Percentiles rank a stretch among this genome's conserved stretches.
Conservation (phyloP, 2,329 filamentous ascomycete genomes). For the Thelonectria discophora region DNA sequence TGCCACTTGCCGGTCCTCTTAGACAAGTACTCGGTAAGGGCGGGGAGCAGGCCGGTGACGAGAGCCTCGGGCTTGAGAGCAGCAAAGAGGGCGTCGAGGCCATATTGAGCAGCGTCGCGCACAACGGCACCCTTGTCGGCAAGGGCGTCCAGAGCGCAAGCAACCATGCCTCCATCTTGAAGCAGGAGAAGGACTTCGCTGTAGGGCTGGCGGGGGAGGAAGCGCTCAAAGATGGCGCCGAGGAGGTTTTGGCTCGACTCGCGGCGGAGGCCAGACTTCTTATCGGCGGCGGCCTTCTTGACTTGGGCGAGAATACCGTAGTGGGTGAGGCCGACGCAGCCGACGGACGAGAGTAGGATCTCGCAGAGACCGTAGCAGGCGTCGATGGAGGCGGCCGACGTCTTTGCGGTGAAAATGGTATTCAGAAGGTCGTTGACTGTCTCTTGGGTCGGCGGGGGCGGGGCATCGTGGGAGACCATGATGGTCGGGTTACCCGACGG, state of each 20-base stretch:
- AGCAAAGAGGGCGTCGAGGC: slow-evolving; percentile 86
- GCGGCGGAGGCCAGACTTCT: slow-evolving; percentile 86
- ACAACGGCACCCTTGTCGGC: slow-evolving; percentile 91
- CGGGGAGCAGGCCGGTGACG: slow-evolving; percentile 82
- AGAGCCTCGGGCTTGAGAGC: slow-evolving; percentile 83
- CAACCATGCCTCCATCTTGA: slow-evolving; percentile 79
- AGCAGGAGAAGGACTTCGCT: slow-evolving; percentile 84
- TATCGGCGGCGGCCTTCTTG: slow-evolving; percentile 83
- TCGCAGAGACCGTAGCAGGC: slow-evolving; percentile 70
- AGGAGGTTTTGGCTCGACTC: slow-evolving; percentile 96
- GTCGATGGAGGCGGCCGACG: slow-evolving; percentile 74
- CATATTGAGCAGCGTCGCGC: slow-evolving; percentile 92
- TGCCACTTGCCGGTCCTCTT: slow-evolving; percentile 97
- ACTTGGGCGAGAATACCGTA: slow-evolving; percentile 66
- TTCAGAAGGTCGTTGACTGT: slow-evolving; percentile 72
- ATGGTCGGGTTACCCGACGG: slow-evolving; percentile 50
- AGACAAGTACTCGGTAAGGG: slow-evolving; percentile 76
- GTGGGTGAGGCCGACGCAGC: slow-evolving; percentile 60
- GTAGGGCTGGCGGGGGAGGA: slow-evolving; percentile 78
- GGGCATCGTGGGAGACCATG: slow-evolving; percentile 58
- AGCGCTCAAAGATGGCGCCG: slow-evolving; percentile 90
- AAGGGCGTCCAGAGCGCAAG: slow-evolving; percentile 81
- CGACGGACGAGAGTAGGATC: slow-evolving; percentile 63
- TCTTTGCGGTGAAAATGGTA: slow-evolving; percentile 74
- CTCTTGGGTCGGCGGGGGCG: slow-evolving; percentile 69